Base-by-base conservation (phyloP, 2,329 filamentous ascomycete species). In the Phyllosticta paracitricarpa region DNA sequence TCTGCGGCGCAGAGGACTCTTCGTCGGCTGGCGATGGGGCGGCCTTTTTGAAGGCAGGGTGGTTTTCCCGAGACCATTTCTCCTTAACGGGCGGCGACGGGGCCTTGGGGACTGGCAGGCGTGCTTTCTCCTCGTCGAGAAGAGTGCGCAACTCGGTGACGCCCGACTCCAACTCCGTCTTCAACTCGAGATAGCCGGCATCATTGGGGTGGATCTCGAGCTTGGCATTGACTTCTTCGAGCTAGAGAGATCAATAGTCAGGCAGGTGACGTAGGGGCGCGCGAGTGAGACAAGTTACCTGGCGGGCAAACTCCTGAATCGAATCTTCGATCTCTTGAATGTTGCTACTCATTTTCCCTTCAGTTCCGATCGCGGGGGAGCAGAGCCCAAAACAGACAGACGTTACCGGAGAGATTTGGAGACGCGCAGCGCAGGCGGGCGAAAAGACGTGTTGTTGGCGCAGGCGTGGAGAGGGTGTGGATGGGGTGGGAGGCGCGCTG, bases 121-220 rank as follows among this genome's bases (percentile, higher is more conserved):
- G 67, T 73, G 84, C 84, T 76, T 89, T 87, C 73, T 94, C 82
- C 75, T 94, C 89, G 77, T 87, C 86, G 74, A 97, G 88, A 68
- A 87, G 84, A 71, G 87, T 85, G 79, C 92, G 84, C 75, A 91
- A 84, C 68, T 91, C 83, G 73, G 83, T 81, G 75, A 97, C 88
- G 76, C 90, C 85, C 77, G 87, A 83, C 80, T 90, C 83, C 77
- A 96, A 84, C 81, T 96, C 91, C 73, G 83, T 79, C 76, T 88
- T 87, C 72, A 96, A 84, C 71, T 82, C 84, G 70, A 87, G 82
- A 70, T 95, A 85, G 75, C 93, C 91, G 69, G 79, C 79, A 75
- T 91, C 93, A 63, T 88, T 87, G 65, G 91, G 87, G 70, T 94
- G 89, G 74, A 89, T 86, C 74, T 88, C 86, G 62, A 96, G 84